phyloP scores from a whole-genome alignment of 1,284 basidiomycete genomes.

The Sphagnurus paluster region DNA sequence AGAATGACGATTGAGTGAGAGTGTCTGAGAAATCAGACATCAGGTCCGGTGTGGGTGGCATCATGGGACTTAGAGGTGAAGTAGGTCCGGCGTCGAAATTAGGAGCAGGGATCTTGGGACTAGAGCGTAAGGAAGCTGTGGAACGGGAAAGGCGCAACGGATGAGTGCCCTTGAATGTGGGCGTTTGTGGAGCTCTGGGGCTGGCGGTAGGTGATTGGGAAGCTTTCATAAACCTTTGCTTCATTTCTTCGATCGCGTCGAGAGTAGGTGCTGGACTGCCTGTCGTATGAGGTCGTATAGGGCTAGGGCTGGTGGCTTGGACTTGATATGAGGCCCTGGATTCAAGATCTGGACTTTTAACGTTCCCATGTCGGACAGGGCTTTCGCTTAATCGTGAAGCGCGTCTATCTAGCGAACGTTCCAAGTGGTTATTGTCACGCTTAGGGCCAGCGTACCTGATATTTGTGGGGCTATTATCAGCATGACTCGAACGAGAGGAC shows the following conservation, averaged over 20 bases:
- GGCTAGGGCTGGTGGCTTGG: conserved; percentile 13
- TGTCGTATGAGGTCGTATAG: conserved; percentile 19
- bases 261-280: conserved; percentile 39
- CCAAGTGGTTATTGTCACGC: conserved; percentile 29
- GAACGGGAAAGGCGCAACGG: conserved; percentile 26
- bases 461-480: conserved; percentile 9
- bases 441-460: conserved; percentile 8
- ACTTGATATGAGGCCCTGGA: conserved; percentile 2
- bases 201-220: conserved; percentile 27
- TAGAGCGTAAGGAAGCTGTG: conserved; percentile 23
- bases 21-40: conserved; percentile 62
- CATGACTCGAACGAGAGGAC: conserved; percentile 13
- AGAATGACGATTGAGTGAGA: conserved; percentile 52
- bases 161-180: conserved; percentile 20
- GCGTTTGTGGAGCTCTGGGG: conserved; percentile 18
- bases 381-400: conserved; percentile 21
- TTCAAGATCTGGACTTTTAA: conserved; percentile 24
- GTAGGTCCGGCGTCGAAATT: conserved; percentile 6
- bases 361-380: conserved; percentile 32
- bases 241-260: conserved; percentile 66
- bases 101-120: conserved; percentile 16
- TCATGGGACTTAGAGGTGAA: conserved; percentile 19
- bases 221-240: conserved; percentile 50
- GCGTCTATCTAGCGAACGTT: conserved; percentile 24
- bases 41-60: conserved; percentile 58